These are phyloP conservation scores for Exophiala viscosa DNA, from an alignment of 2,329 filamentous ascomycete genomes.

Conservation along the genomic window DNA sequence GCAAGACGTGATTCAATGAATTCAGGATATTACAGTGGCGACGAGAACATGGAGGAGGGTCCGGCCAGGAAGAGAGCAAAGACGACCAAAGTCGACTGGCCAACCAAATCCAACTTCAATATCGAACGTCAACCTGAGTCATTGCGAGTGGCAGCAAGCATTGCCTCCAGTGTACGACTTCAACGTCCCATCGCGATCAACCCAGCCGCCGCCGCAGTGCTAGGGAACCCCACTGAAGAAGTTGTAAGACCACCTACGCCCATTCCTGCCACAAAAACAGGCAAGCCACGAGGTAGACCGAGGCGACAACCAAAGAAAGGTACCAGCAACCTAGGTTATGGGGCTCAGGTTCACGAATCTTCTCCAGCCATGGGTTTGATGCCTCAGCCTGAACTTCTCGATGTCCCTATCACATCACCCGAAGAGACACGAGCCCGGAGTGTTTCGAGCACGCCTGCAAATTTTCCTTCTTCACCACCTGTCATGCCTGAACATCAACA, in stretches of 20 bases:
- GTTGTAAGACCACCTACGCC: constrained; percentile 47
- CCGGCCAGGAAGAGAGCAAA: constrained; percentile 75
- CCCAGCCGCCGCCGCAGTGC: constrained; percentile 31
- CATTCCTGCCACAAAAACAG: constrained; percentile 33
- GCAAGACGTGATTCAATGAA: constrained; percentile 37
- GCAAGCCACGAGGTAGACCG: constrained; percentile 24
- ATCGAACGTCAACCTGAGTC: constrained; percentile 73
- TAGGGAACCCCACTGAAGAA: constrained; percentile 36
- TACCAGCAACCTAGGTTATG: constrained; percentile 55
- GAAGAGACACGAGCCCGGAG: constrained; percentile 50
- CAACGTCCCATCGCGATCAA: constrained; percentile 66
- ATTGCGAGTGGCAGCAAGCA: constrained; percentile 84
- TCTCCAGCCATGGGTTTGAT: constrained; percentile 39
- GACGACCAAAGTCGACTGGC: constrained; percentile 67
- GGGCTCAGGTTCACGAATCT: constrained; percentile 54
- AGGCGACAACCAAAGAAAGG: constrained; percentile 27
- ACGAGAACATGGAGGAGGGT: constrained; percentile 57
- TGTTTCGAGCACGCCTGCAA: constrained; percentile 65
- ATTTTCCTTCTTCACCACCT: constrained; percentile 87
- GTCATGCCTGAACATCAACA: constrained; percentile 57
- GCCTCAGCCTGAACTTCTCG: constrained; percentile 37
- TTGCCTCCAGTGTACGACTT: constrained; percentile 78
- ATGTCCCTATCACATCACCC: constrained; percentile 48
- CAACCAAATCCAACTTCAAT: constrained; percentile 62
- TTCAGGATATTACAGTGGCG: constrained; percentile 67